Base-by-base conservation (phyloP, 1,139 yeast species). In the Candida sojae region DNA sequence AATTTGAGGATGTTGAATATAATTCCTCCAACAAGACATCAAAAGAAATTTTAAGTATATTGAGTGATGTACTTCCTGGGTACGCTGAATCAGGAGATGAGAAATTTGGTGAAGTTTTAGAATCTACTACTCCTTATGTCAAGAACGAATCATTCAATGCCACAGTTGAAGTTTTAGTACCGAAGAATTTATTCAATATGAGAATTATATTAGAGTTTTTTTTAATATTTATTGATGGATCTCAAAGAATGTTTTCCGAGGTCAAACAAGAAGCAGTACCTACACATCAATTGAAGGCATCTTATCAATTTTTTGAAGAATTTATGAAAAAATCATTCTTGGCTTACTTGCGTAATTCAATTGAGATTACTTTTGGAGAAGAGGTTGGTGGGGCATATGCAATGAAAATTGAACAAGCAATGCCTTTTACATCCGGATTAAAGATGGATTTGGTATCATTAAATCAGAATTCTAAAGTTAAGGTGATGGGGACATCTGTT, bases 131-230 rank as follows among this genome's bases (percentile, higher is more conserved):
- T 0, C 83, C 84, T 4, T 86, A 80, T 57, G 79, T 87, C 43
- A 82, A 84, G 46, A 81, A 74, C 53, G 88, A 83, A 53, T 67
- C 77, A 4, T 75, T 75, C 53, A 73, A 69, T 54, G 75, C 82
- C 11, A 76, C 77, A 54, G 85, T 87, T 48, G 85, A 86, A 51
- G 79, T 86, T 1, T 71, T 92, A 39, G 88, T 88, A 1, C 84
- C 88, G 0, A 83, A 90, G 4, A 84, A 84, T 58, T 79, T 90
- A n/a, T 84, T 87, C 66, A 89, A 91, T 59, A 88, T 91, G 85
- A 79, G 95, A 55, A 79, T 88, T 3, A 79, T 90, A 28, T 64
- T 84, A 49, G 89, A 83, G 49, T 79, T 81, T 44, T 79, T 85
- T 31, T 75, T 85, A 44, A 67, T 79, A 11, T 84, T 85, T 56